A percentile compares a stretch with the other conserved stretches of the same genome.
phyloP scores from a whole-genome alignment of 2,329 filamentous ascomycete species.

The Microsporum audouinii region DNA sequence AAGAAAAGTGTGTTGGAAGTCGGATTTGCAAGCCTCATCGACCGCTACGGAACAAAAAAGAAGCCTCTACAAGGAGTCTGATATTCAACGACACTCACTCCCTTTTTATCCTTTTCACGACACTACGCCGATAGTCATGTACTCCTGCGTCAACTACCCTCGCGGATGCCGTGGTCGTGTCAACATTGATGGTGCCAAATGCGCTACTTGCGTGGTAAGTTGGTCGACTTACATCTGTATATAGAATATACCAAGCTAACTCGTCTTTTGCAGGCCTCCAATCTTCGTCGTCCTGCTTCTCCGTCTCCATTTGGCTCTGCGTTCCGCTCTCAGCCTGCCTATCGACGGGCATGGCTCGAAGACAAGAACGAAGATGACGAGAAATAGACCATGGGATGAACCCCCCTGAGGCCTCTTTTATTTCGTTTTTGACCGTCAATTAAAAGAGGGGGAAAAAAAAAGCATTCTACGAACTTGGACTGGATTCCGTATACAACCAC shows the following conservation, averaged over 20 bases:
- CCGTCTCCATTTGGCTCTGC: constrained; percentile 29
- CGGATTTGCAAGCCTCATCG: not conserved
- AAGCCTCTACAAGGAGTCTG: not conserved
- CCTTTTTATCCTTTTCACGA: not conserved
- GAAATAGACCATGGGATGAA: not conserved
- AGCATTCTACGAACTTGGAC: constrained; percentile 6
- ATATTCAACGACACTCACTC: not conserved
- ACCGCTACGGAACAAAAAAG: not conserved
- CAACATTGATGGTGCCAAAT: constrained; percentile 34
- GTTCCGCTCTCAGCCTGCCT: constrained; percentile 11
- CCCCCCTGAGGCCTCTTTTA: not conserved
- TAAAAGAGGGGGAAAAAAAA: not conserved
- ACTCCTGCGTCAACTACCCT: constrained; percentile 38
- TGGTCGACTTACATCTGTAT: not conserved
- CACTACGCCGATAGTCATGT: constrained; percentile 25
- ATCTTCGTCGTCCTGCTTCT: constrained; percentile 29
- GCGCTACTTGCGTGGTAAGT: constrained; percentile 36
- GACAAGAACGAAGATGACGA: not conserved
- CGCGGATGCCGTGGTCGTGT: constrained; percentile 38
- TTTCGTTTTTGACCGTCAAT: not conserved
- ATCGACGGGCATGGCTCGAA: constrained; percentile 12
- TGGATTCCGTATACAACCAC: constrained; percentile 8
- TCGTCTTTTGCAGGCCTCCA: constrained; percentile 21
- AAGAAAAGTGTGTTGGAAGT: not conserved
- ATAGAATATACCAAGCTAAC: constrained; percentile 15